phyloP scores from a whole-genome alignment of 1,284 basidiomycete species.

The Heterobasidion irregulare region DNA sequence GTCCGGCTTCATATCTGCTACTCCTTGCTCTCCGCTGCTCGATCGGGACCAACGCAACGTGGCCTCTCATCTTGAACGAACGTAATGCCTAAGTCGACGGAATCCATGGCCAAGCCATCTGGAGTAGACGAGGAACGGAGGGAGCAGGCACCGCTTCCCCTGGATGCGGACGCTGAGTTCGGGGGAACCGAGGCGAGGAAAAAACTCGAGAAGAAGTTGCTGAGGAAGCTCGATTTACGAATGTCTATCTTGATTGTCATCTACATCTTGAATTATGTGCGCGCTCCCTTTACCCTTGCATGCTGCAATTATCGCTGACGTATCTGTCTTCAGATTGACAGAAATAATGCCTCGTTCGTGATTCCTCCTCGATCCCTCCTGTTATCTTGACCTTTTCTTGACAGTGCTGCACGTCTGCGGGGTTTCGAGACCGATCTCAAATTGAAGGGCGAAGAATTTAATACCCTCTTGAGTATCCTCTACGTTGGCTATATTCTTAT shows the following conservation, averaged over 20 bases:
- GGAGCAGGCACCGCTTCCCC: not conserved
- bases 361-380: not conserved
- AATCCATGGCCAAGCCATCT: not conserved
- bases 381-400: not conserved
- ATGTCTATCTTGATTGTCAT: slow-evolving; percentile 64
- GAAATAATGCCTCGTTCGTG: slow-evolving; percentile 55
- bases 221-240: slow-evolving; percentile 53
- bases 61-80: too few relatives aligned
- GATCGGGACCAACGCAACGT: too few relatives aligned
- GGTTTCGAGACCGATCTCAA: slow-evolving; percentile 67
- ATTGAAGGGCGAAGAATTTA: slow-evolving; percentile 58
- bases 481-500: slow-evolving; percentile 77
- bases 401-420: slow-evolving; percentile 54
- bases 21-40: too few relatives aligned
- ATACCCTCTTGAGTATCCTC: slow-evolving; percentile 64
- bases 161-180: slow-evolving; percentile 27
- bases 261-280: slow-evolving; percentile 63
- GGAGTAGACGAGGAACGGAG: not conserved
- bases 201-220: slow-evolving; percentile 40
- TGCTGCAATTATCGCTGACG: slow-evolving; percentile 14
- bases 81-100: not conserved
- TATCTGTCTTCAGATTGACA: slow-evolving; percentile 40
- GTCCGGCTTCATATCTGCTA: too few relatives aligned
- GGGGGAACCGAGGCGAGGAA: slow-evolving; percentile 32
- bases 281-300: slow-evolving; percentile 12